Percentiles rank a stretch among this genome's conserved stretches.
Conservation (phyloP, 2,329 filamentous ascomycete species). For the Aspergillus fructus region DNA sequence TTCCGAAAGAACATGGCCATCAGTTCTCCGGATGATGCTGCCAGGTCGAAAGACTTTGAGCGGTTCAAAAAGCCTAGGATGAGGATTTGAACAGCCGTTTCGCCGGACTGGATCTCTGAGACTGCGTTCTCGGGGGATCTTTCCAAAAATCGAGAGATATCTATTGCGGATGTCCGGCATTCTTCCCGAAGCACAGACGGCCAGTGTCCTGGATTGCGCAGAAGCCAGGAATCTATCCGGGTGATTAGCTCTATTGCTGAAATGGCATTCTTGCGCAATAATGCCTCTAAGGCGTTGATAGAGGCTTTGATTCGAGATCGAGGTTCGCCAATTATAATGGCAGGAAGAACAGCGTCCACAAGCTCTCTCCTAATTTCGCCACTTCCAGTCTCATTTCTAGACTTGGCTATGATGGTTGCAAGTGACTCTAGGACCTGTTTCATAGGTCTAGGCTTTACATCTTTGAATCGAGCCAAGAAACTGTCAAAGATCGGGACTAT, state of each 20-base stretch:
- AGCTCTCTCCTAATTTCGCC: constrained; percentile 24
- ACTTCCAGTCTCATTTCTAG: constrained; percentile 22
- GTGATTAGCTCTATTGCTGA: constrained; percentile 30
- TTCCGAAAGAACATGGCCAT: constrained; percentile 32
- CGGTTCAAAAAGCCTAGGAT: constrained; percentile 33
- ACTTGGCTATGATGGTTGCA: constrained; percentile 32
- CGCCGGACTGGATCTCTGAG: constrained; percentile 7
- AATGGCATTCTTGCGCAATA: constrained; percentile 40
- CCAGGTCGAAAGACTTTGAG: constrained; percentile 29
- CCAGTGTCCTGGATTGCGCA: constrained; percentile 33
- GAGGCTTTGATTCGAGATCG: constrained; percentile 39
- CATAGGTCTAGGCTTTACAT: constrained; percentile 45
- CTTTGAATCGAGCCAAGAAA: constrained; percentile 42
- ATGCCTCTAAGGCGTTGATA: constrained; percentile 36
- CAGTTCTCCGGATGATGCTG: constrained; percentile 28
- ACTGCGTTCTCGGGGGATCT: constrained; percentile 15
- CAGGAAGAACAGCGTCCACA: constrained; percentile 31
- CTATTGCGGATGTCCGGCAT: constrained; percentile 30
- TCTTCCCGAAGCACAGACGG: constrained; percentile 32
- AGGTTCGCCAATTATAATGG: constrained; percentile 39
- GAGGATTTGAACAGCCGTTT: constrained; percentile 30
- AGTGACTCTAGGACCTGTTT: constrained; percentile 46
- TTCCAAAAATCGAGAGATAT: constrained; percentile 19
- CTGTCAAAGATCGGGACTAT: constrained; percentile 44
- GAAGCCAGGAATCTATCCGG: constrained; percentile 34